Evolutionary conservation across 2,329 filamentous ascomycete species (phyloP).

Genomic region (Aspergillus neotritici): DNA sequence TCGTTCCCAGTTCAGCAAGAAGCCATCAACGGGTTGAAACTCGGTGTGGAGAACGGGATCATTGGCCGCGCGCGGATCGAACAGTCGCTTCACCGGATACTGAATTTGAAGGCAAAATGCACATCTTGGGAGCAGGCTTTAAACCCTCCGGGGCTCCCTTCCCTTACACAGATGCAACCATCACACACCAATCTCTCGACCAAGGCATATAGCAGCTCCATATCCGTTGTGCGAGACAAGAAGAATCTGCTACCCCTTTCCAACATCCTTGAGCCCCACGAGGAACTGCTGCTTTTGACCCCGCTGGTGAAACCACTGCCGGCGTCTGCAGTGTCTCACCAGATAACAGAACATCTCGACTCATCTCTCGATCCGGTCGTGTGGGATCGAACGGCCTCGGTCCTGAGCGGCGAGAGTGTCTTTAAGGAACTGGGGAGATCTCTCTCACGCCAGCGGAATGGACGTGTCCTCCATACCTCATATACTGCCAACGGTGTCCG

Average conservation of each 20-base stretch:
- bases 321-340: constrained; percentile 75
- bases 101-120: constrained; percentile 75
- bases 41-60: constrained; percentile 85
- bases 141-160: constrained; percentile 72
- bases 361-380: constrained; percentile 51
- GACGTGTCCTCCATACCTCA: constrained; percentile 84
- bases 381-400: constrained; percentile 54
- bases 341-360: constrained; percentile 46
- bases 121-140: constrained; percentile 88
- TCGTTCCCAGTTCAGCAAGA: constrained; percentile 86
- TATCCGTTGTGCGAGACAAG: constrained; percentile 87
- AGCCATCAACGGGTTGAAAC: constrained; percentile 80
- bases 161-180: constrained; percentile 75
- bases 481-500: constrained; percentile 91
- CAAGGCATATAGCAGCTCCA: constrained; percentile 83
- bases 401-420: constrained; percentile 90
- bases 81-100: constrained; percentile 70
- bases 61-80: constrained; percentile 75
- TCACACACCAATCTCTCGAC: constrained; percentile 75
- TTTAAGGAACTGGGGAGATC: constrained; percentile 85
- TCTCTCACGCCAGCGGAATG: constrained; percentile 77
- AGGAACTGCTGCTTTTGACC: constrained; percentile 83
- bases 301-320: constrained; percentile 88
- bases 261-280: constrained; percentile 72
- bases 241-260: constrained; percentile 77